phyloP scores from a whole-genome alignment of 2,329 filamentous ascomycete species.

The Alternaria postmessia region DNA sequence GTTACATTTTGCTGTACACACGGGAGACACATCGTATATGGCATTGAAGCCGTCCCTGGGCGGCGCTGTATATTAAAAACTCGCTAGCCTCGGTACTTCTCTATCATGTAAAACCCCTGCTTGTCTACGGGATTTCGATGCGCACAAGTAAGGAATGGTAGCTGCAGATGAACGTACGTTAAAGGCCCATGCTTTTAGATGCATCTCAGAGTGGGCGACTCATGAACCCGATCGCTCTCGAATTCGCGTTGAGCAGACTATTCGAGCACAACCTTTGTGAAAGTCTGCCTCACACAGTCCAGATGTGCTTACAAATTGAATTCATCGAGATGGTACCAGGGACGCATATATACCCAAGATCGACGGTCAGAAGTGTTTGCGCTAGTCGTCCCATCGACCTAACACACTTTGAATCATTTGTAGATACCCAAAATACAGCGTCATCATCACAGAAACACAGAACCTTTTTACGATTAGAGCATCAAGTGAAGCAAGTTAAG shows the following conservation, averaged over 20 bases:
- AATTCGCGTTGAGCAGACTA: background rate
- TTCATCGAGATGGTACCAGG: background rate
- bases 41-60: background rate
- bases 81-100: constrained; percentile 1
- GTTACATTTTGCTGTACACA: background rate
- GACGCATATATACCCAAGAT: constrained; percentile 1
- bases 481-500: background rate
- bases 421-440: background rate
- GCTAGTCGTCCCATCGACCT: background rate
- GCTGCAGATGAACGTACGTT: background rate
- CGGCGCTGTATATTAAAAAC: background rate
- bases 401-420: background rate
- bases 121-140: background rate
- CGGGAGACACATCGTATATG: background rate
- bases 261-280: background rate
- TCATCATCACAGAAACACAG: background rate
- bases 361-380: background rate
- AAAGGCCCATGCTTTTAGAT: background rate
- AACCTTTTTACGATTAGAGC: background rate
- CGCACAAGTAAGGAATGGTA: background rate
- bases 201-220: background rate
- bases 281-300: background rate
- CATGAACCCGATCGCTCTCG: background rate
- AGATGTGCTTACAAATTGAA: background rate
- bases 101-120: background rate